These are phyloP conservation scores for Hygrophila difformis DNA, from an alignment of 257 asterid genomes.

Conservation along the genomic window DNA sequence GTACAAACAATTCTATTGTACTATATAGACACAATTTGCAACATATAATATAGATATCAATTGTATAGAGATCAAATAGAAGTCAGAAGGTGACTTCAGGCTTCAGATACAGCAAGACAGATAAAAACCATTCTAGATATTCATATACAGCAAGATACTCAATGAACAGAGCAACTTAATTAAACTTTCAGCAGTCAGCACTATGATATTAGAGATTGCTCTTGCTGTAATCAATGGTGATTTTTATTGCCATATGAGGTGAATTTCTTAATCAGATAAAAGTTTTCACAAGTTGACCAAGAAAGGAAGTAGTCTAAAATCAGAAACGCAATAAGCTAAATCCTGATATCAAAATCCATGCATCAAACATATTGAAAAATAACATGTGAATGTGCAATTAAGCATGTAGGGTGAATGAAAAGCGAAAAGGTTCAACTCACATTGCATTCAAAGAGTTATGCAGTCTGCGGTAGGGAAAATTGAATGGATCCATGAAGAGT, in stretches of 20 bases:
- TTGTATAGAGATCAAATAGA: too few species aligned
- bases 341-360: slow-evolving; percentile 48
- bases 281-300: slow-evolving; percentile 59
- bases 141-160: neutral
- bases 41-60: too few species aligned
- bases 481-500: slow-evolving; percentile 86
- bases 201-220: neutral
- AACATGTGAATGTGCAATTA: neutral
- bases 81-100: too few species aligned
- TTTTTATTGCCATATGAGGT: too few species aligned
- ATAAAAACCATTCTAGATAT: slow-evolving; percentile 77
- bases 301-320: slow-evolving; percentile 60
- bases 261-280: slow-evolving; percentile 44
- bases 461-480: slow-evolving; percentile 56
- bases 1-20: too few species aligned
- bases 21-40: too few species aligned
- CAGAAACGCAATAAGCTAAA: slow-evolving; percentile 83
- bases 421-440: slow-evolving; percentile 38
- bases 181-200: too few species aligned
- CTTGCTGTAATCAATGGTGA: neutral
- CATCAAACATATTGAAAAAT: too few species aligned
- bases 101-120: too few species aligned
- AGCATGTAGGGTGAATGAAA: neutral
- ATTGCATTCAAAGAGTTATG: slow-evolving; percentile 61
- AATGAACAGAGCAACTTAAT: too few species aligned